phyloP scores from a whole-genome alignment of 2,329 filamentous ascomycete genomes.

The Neofusicoccum sp. region DNA sequence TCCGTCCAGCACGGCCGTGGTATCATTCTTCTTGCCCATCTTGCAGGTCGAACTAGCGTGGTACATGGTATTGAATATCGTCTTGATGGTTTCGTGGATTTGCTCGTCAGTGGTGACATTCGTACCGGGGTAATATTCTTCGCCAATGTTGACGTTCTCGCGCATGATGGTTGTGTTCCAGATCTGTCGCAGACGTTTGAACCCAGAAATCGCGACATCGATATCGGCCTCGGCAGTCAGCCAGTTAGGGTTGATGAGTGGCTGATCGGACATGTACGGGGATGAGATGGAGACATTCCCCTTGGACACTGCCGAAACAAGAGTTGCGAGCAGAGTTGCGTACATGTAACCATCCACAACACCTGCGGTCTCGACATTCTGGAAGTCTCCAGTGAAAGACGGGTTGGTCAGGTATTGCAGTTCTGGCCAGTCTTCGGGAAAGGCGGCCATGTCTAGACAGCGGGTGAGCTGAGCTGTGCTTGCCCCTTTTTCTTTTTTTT shows the following conservation, averaged over 20 bases:
- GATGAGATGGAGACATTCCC: conserved; percentile 36
- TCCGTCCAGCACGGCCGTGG: conserved; percentile 37
- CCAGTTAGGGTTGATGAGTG: conserved; percentile 37
- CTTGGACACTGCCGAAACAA: conserved; percentile 35
- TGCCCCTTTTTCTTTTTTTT: no score
- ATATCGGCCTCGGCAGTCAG: conserved; percentile 33
- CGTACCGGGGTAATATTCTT: conserved; percentile 28
- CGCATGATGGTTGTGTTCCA: conserved; percentile 27
- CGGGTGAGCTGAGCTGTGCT: no score
- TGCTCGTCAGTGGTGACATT: conserved; percentile 27
- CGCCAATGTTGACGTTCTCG: conserved; percentile 25
- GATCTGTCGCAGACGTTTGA: conserved; percentile 31
- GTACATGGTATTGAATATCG: conserved; percentile 31
- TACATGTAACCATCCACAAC: no score
- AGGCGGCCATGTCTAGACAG: no score
- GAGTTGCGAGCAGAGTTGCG: conserved; percentile 30
- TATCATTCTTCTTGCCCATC: conserved; percentile 37
- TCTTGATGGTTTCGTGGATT: conserved; percentile 25
- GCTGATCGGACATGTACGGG: conserved; percentile 26
- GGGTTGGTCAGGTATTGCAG: no score
- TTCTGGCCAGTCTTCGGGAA: no score
- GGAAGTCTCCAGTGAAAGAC: no score
- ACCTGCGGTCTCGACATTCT: no score
- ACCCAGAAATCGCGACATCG: conserved; percentile 31
- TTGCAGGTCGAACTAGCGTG: conserved; percentile 38